These are phyloP conservation scores for Macadamia tetraphylla DNA, from an alignment of 164 flowering plant species.

Conservation along the genomic window DNA sequence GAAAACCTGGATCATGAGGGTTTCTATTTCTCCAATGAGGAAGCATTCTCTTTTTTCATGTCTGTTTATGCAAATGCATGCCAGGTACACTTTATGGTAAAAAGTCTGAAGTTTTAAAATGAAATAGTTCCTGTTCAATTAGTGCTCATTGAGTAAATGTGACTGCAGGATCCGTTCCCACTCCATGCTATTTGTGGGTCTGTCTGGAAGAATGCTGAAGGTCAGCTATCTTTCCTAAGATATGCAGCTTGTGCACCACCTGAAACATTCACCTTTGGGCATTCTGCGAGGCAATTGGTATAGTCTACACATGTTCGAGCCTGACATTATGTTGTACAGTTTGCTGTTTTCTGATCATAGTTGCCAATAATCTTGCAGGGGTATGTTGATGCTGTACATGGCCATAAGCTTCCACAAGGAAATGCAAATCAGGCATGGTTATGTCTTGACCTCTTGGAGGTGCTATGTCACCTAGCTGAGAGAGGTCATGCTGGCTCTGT, in stretches of 20 bases:
- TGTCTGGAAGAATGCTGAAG: constrained; percentile 79
- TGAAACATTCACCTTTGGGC: constrained; percentile 71
- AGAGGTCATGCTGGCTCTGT: constrained; percentile 65
- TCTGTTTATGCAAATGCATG: constrained; percentile 48
- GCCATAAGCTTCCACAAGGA: constrained; percentile 47
- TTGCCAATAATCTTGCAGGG: constrained; percentile 36
- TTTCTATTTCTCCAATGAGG: constrained; percentile 66
- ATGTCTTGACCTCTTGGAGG: constrained; percentile 74
- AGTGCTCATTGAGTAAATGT: not conserved
- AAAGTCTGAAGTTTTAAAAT: not conserved
- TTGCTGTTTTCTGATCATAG: constrained; percentile 3
- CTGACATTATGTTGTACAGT: not conserved
- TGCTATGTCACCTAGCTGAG: constrained; percentile 81
- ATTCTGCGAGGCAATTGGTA: constrained; percentile 70
- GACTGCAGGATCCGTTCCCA: constrained; percentile 78
- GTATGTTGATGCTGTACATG: constrained; percentile 43
- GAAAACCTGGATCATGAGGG: constrained; percentile 93
- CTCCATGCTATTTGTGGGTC: constrained; percentile 77
- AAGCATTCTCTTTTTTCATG: constrained; percentile 75
- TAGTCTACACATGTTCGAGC: not conserved
- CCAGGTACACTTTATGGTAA: constrained; percentile 22
- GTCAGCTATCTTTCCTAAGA: constrained; percentile 78
- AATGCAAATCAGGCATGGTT: constrained; percentile 70
- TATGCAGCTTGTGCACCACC: constrained; percentile 72
- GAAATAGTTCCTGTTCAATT: not conserved